phyloP scores from a whole-genome alignment of 805 yeast genomes.

The Yarrowia keelungensis region DNA sequence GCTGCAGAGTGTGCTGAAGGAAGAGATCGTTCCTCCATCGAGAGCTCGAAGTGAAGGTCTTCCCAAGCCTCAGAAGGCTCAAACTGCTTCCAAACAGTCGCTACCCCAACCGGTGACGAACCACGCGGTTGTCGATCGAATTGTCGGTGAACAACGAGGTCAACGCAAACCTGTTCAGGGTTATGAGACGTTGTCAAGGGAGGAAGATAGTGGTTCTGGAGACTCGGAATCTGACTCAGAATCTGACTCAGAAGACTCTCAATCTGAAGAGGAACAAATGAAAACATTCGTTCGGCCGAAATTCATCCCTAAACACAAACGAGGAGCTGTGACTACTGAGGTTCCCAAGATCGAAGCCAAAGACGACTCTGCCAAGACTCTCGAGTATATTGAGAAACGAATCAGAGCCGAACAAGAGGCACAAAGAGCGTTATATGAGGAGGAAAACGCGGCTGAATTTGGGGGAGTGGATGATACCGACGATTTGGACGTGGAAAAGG shows the following conservation, averaged over 20 bases:
- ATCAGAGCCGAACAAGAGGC: constrained; percentile 46
- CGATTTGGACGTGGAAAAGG: constrained; percentile 60
- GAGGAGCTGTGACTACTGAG: constrained; percentile 42
- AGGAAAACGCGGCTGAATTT: constrained; percentile 42
- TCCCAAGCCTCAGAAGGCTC: neutral
- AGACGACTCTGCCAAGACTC: constrained; percentile 12
- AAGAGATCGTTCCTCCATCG: neutral
- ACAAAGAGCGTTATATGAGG: constrained; percentile 43
- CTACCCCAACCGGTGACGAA: constrained; percentile 1
- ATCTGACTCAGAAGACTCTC: neutral
- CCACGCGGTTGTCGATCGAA: constrained; percentile 12
- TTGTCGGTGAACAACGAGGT: constrained; percentile 19
- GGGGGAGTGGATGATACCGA: constrained; percentile 62
- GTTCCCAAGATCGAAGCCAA: constrained; percentile 22
- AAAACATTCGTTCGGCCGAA: constrained; percentile 44
- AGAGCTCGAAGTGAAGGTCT: no score
- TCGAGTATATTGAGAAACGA: constrained; percentile 45
- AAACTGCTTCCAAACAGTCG: neutral
- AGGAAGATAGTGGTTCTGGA: neutral
- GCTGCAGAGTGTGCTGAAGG: neutral
- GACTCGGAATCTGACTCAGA: constrained; percentile 16
- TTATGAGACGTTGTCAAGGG: constrained; percentile 15
- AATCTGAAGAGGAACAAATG: constrained; percentile 40
- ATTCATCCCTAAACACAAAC: constrained; percentile 47
- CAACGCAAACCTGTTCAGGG: constrained; percentile 9